phyloP scores from a whole-genome alignment of 257 asterid species.

The Forsythia viridissima region DNA sequence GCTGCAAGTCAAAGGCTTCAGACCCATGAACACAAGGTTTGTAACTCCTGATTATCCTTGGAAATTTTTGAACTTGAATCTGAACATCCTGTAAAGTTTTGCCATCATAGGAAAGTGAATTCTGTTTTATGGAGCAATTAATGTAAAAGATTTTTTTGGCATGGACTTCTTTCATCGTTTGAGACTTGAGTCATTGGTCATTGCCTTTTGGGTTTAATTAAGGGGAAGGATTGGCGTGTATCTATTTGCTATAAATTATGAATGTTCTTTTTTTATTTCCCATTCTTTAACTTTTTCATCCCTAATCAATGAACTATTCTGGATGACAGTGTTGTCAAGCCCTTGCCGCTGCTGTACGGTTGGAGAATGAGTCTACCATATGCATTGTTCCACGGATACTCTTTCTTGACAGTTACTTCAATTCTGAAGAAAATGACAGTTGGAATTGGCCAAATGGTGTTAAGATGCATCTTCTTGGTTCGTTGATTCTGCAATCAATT shows the following conservation, averaged over 20 bases:
- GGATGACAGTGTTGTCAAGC: constrained; percentile 80
- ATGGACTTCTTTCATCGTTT: too few relatives aligned
- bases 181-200: too few relatives aligned
- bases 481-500: constrained; percentile 82
- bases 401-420: constrained; percentile 68
- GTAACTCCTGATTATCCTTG: constrained; percentile 14
- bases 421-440: constrained; percentile 54
- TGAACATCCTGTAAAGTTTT: neutral
- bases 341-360: constrained; percentile 75
- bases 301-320: constrained; percentile 19
- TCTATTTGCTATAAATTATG: neutral
- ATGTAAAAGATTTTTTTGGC: neutral
- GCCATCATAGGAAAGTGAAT: constrained; percentile 1
- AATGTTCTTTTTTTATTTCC: neutral
- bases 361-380: constrained; percentile 52
- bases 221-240: neutral
- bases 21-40: constrained; percentile 61
- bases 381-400: constrained; percentile 69
- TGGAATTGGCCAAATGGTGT: constrained; percentile 83
- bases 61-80: constrained; percentile 3
- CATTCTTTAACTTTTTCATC: constrained; percentile 7
- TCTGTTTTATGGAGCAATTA: constrained; percentile 1
- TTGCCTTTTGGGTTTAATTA: neutral
- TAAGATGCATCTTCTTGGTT: constrained; percentile 83
- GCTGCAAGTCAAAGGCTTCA: constrained; percentile 84